Evolutionary conservation across 148 eudicot species (phyloP), one percentile per base, ranked within the genome.

Genomic region (Diospyros kaki): DNA sequence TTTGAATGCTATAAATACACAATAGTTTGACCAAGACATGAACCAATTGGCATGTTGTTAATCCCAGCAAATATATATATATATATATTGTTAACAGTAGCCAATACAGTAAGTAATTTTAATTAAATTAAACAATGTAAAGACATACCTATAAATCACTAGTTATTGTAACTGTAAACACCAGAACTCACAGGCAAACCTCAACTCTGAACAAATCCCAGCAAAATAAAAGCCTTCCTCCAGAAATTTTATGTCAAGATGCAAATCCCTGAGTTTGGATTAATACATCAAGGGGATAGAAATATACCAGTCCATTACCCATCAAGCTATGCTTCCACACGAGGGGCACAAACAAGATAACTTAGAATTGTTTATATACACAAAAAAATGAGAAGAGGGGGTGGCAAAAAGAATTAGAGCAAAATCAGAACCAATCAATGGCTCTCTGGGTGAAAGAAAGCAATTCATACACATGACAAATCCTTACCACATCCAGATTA

Each of bases 381-480:
- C 5, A 11, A 69, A 52, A 53, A 69, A 69, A 51, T 10, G 59
- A 69, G 53, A 51, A 46, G 6, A 46, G 46, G 1, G 59, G 68
- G 6, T 65, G 58, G 71, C 3, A 2, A 50, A 68, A 68, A 68
- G 58, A 68, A 50, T 68, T 51, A 68, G 58, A 68, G 71, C 71
- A 68, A 68, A 51, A 68, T 2, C 40, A 68, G 71, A 68, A 68
- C 58, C 58, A 67, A 17, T 11, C 2, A 51, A 67, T 9, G 70
- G 70, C n/a, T 50, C 42, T 69, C 5, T 12, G 13, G 41, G 17
- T 51, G 17, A 28, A 68, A 53, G 44, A 69, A 68, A 69, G 46
- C 38, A 18, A 69, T 4, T 10, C 42, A 68, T 48, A 13, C 71
- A 68, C 10, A 68, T 18, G 11, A 38, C 18, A 50, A 53, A 48